These are phyloP conservation scores for Dittrichia graveolens DNA, from an alignment of 129 eudicot species.

Conservation along the genomic window DNA sequence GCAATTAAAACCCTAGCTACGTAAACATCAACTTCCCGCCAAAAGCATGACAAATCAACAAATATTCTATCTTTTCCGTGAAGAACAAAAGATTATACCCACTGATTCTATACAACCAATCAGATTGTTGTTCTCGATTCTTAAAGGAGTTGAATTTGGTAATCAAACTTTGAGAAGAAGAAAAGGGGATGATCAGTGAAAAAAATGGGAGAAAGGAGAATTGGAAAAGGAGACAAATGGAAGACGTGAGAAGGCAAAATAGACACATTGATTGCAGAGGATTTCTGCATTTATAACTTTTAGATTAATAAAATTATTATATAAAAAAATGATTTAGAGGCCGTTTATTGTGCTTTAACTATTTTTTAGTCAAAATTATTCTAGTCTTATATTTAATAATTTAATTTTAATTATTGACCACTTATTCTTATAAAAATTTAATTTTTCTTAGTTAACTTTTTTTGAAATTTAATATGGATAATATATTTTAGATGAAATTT, in stretches of 20 bases:
- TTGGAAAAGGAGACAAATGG: conserved; percentile 27
- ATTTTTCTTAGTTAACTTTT: too few species aligned
- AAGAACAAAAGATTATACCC: neutral
- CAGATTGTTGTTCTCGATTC: neutral
- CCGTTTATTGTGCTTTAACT: conserved; percentile 9
- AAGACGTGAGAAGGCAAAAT: conserved; percentile 47
- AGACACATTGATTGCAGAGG: conserved; percentile 49
- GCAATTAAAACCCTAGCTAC: neutral
- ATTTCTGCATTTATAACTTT: conserved; percentile 41
- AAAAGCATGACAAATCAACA: conserved; percentile 9
- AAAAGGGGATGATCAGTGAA: conserved; percentile 20
- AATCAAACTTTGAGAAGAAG: conserved; percentile 18
- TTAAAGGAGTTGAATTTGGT: conserved; percentile 4
- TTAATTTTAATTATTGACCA: too few species aligned
- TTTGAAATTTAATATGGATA: too few species aligned
- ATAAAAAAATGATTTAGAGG: neutral
- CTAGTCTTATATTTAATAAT: too few species aligned
- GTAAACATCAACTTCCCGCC: conserved; percentile 30
- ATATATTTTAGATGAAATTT: too few species aligned
- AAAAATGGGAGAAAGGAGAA: neutral
- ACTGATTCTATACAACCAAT: neutral
- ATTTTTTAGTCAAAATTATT: too few species aligned
- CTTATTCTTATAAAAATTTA: too few species aligned
- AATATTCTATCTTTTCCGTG: neutral
- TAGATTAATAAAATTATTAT: neutral